phyloP scores from a whole-genome alignment of 2,329 filamentous ascomycete species.

The Aureobasidium musti region DNA sequence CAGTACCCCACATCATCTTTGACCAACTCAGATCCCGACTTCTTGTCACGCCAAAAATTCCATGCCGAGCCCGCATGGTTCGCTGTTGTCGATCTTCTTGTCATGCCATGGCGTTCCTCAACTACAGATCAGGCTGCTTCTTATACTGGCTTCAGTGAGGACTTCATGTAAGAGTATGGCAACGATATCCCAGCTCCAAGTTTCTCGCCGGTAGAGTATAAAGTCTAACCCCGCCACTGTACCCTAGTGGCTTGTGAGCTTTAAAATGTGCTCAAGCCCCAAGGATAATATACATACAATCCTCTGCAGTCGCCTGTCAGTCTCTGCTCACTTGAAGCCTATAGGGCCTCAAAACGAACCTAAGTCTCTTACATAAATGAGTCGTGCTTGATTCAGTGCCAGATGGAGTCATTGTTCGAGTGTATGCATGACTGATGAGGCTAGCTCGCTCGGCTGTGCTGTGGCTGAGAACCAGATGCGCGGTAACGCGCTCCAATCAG shows the following conservation, averaged over 20 bases:
- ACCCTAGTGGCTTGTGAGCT: constrained; percentile 13
- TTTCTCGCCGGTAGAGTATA: not conserved
- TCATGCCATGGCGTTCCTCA: not conserved
- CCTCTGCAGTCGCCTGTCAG: not conserved
- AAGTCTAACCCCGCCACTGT: constrained; percentile 20
- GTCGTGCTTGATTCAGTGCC: not conserved
- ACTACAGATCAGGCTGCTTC: not conserved
- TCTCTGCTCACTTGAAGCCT: not conserved
- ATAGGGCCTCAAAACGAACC: not conserved
- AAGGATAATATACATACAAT: not conserved
- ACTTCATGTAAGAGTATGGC: not conserved
- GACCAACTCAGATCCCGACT: constrained; percentile 5
- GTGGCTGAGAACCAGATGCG: constrained; percentile 8
- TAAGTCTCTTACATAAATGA: not conserved
- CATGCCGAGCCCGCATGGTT: constrained; percentile 6
- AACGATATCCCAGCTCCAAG: not conserved
- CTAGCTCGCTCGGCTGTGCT: constrained; percentile 1
- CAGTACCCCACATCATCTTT: constrained; percentile 21
- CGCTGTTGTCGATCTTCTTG: not conserved
- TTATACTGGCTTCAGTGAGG: not conserved
- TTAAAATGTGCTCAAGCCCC: not conserved
- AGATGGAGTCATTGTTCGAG: not conserved
- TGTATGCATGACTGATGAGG: not conserved
- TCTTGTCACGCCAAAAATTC: constrained; percentile 8
- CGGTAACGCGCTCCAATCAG: constrained; percentile 17